Evolutionary conservation across 2,329 filamentous ascomycete species (phyloP).

Genomic region (Cryphonectria carpinicola): DNA sequence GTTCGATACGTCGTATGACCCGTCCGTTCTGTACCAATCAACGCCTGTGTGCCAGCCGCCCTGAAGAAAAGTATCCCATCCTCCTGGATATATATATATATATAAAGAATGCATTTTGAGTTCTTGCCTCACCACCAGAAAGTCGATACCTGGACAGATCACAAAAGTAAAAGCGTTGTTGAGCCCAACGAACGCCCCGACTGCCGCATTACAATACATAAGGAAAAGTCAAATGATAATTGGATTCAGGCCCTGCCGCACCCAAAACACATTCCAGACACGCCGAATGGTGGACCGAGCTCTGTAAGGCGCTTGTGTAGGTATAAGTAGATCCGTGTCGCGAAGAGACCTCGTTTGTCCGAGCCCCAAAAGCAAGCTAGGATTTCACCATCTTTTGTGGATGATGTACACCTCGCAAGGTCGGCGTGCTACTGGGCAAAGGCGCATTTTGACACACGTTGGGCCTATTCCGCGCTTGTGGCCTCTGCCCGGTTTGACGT

Average conservation of each 20-base stretch:
- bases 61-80: constrained; percentile 8
- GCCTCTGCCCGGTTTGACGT: constrained; percentile 4
- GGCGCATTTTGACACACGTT: constrained; percentile 13
- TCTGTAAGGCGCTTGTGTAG: neutral
- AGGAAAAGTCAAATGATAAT: constrained; percentile 1
- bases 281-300: neutral
- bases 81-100: neutral
- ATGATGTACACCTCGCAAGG: neutral
- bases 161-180: constrained; percentile 23
- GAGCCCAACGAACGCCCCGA: constrained; percentile 13
- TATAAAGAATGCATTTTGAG: constrained; percentile 25
- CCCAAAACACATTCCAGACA: neutral
- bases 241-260: neutral
- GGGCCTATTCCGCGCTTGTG: neutral
- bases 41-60: constrained; percentile 22
- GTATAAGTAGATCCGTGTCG: neutral
- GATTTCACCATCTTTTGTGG: neutral
- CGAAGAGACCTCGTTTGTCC: neutral
- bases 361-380: neutral
- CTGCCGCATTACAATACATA: constrained; percentile 24
- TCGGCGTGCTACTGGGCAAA: neutral
- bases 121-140: constrained; percentile 13
- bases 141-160: constrained; percentile 19
- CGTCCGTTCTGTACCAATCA: constrained; percentile 5
- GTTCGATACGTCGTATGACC: constrained; percentile 13